Evolutionary conservation across 352 stramenopile genomes (phyloP).

Genomic region (Globisporangium cylindrosporum): DNA sequence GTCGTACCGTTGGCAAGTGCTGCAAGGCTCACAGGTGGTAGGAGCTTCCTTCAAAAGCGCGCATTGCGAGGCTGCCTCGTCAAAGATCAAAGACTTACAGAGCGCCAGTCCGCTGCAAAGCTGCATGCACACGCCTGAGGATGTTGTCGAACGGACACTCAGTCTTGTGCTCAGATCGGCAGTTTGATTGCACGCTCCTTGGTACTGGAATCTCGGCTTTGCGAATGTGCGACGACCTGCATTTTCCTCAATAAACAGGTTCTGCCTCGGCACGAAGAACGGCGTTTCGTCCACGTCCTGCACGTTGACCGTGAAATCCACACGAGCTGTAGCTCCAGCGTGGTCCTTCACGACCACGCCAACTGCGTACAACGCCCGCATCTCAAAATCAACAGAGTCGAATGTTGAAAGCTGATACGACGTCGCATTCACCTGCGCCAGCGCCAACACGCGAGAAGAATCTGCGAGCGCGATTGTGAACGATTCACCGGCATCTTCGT

Average conservation of each 20-base stretch:
- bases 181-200: constrained; percentile 13
- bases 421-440: constrained; percentile 7
- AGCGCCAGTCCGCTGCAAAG: background rate
- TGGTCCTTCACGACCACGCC: constrained; percentile 3
- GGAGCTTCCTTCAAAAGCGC: constrained; percentile 3
- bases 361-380: background rate
- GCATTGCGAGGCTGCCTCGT: constrained; percentile 1
- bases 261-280: constrained; percentile 25
- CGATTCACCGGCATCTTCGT: constrained; percentile 7
- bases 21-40: constrained; percentile 3
- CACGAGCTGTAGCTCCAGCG: background rate
- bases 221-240: constrained; percentile 11
- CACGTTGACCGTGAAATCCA: constrained; percentile 22
- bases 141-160: background rate
- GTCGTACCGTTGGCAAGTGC: constrained; percentile 6
- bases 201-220: constrained; percentile 23
- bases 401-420: constrained; percentile 5
- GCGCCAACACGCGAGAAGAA: background rate
- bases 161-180: background rate
- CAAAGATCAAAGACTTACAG: constrained; percentile 9
- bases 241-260: constrained; percentile 45
- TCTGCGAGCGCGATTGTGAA: background rate
- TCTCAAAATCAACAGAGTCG: constrained; percentile 12
- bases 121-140: constrained; percentile 2
- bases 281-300: constrained; percentile 47